Evolutionary conservation across 495 filamentous ascomycete genomes (phyloP), one percentile per base, ranked within the genome.

Genomic region (Talaromyces nanjingensis): DNA sequence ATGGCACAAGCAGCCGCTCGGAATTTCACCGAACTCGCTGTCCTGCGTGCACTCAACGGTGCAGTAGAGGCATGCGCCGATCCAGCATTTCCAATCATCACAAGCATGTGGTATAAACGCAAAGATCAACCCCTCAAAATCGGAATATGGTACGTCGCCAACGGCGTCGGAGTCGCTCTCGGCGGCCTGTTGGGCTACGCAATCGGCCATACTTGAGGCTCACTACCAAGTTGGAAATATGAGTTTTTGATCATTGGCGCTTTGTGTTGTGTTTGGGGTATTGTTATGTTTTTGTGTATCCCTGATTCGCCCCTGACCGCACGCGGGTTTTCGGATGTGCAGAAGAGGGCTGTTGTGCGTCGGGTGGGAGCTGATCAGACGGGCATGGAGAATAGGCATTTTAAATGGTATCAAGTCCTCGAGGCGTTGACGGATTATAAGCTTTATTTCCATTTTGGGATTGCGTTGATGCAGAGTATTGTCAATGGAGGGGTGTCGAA

Each of bases 161-260:
- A 81, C 59, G 77, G 79, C 29, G 77, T 75, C 69, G 83, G 73
- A 3, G 77, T 79, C 65, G 83, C 84, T 55, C 75, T 86, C 14
- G 83, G 83, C 12, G 83, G 86, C 14, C 70, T 79, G 18, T 70
- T 86, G 3, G 82, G 84, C 7, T 86, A 84, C 62, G 83, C 81
- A 31, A 84, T 86, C 59, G 81, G 82, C 33, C 69, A 69, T 80
- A 31, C 67, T 68, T 14, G 67, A 47, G 71, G 69, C 47, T 62
- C 68, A 20, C 63, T 63, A 20, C 68, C 64, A 49, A 81, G 85
- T 14, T 88, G 85, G 86, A 71, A 76, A 29, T 75, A 81, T 63
- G 86, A 87, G 76, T 88, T 88, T 66, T 76, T 88, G 12, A 78
- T 85, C 33, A 81, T 80, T 16, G 85, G 86, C 9, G 71, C 84